Percentiles rank a stretch among this genome's conserved stretches.
phyloP scores from a whole-genome alignment of 225 moss, liverwort and hornwort genomes.

The Pseudoscleropodium purum region DNA sequence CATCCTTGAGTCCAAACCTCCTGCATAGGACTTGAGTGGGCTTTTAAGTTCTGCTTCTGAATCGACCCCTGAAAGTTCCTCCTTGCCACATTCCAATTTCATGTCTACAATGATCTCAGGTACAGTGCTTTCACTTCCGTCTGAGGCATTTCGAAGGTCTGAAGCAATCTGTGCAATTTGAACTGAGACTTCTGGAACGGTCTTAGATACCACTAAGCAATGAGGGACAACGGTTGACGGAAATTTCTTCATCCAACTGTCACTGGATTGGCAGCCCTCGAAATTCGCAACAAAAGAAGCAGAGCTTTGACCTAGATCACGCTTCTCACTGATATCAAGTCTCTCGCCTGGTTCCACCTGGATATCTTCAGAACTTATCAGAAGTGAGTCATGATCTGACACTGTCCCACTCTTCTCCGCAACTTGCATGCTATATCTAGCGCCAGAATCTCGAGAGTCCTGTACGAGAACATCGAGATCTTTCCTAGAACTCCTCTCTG shows the following conservation, averaged over 20 bases:
- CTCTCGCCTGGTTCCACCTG: not conserved
- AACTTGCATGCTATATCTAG: not conserved
- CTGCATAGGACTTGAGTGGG: slow-evolving; percentile 20
- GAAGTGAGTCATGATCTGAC: not conserved
- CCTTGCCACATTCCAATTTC: not conserved
- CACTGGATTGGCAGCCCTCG: not conserved
- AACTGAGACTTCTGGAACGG: not conserved
- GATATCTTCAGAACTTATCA: not conserved
- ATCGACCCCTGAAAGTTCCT: slow-evolving; percentile 1
- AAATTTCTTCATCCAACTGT: not conserved
- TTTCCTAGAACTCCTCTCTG: not conserved
- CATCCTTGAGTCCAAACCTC: slow-evolving; percentile 19
- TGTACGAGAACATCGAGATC: not conserved
- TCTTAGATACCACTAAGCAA: not conserved
- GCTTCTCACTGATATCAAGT: not conserved
- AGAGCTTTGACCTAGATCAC: not conserved
- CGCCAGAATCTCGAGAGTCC: not conserved
- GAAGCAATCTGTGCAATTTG: not conserved
- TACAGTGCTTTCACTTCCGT: not conserved
- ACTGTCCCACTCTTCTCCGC: not conserved
- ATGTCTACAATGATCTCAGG: not conserved
- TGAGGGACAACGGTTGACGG: not conserved
- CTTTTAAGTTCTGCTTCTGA: slow-evolving; percentile 6
- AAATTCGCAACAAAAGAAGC: not conserved
- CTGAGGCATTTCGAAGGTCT: not conserved